phyloP scores from a whole-genome alignment of 352 stramenopile species.

The Phytopythium mirpurense region DNA sequence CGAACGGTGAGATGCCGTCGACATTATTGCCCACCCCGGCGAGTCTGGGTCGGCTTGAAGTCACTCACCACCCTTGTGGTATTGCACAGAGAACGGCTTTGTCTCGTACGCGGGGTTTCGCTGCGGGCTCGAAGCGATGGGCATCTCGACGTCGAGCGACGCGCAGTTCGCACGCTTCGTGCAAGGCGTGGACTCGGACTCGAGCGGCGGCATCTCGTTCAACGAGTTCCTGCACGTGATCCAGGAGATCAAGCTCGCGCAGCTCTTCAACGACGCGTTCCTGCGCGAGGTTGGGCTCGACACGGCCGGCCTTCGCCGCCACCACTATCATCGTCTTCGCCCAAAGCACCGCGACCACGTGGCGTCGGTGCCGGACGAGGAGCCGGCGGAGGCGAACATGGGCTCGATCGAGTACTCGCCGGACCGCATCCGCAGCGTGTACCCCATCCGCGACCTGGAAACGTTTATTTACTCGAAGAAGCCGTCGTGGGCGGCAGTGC shows the following conservation, averaged over 20 bases:
- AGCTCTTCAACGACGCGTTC: slow-evolving; percentile 73
- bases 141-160: slow-evolving; percentile 59
- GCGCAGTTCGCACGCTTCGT: slow-evolving; percentile 70
- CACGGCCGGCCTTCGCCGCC: slow-evolving; percentile 3
- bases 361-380: neutral
- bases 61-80: neutral
- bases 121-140: slow-evolving; percentile 66
- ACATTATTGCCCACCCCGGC: neutral
- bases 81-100: slow-evolving; percentile 33
- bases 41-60: too few species aligned
- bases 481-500: slow-evolving; percentile 64
- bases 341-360: neutral
- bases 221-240: slow-evolving; percentile 85
- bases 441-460: slow-evolving; percentile 60
- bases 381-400: slow-evolving; percentile 20
- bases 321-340: slow-evolving; percentile 1
- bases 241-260: slow-evolving; percentile 85
- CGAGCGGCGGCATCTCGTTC: slow-evolving; percentile 80
- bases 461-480: slow-evolving; percentile 84
- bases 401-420: slow-evolving; percentile 79
- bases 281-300: slow-evolving; percentile 29
- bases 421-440: slow-evolving; percentile 67
- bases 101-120: slow-evolving; percentile 76
- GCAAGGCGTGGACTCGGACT: slow-evolving; percentile 71
- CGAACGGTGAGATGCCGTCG: slow-evolving; percentile 33